phyloP scores from a whole-genome alignment of 495 filamentous ascomycete species.

The Lasiosphaeriaceae sp. region DNA sequence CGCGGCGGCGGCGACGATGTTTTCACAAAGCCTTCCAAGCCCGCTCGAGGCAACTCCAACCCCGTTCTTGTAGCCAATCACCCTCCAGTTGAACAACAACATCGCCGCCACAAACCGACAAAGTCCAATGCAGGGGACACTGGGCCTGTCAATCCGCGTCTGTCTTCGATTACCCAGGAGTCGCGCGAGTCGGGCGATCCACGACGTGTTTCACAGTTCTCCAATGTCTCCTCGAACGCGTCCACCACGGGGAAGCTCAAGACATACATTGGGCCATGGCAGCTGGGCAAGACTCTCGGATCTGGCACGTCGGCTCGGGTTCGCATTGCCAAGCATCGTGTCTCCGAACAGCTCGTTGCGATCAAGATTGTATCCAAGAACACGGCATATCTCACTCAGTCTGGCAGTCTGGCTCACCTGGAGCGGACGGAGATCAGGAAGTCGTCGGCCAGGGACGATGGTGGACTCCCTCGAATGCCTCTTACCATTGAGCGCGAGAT shows the following conservation, averaged over 20 bases:
- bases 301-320: conserved; percentile 83
- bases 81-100: conserved; percentile 3
- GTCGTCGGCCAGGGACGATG: conserved; percentile 38
- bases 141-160: conserved; percentile 3
- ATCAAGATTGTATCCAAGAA: conserved; percentile 90
- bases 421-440: conserved; percentile 46
- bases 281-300: conserved; percentile 80
- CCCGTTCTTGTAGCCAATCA: conserved; percentile 5
- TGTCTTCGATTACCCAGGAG: conserved; percentile 33
- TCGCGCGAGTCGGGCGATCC: conserved; percentile 39
- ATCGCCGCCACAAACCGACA: not conserved
- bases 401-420: conserved; percentile 72
- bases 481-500: conserved; percentile 87
- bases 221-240: conserved; percentile 59
- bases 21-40: conserved; percentile 16
- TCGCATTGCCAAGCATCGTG: conserved; percentile 70
- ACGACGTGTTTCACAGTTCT: conserved; percentile 70
- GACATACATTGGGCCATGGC: conserved; percentile 83
- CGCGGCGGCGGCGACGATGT: conserved; percentile 10
- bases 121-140: conserved; percentile 1
- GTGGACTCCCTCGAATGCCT: conserved; percentile 66
- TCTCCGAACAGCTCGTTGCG: conserved; percentile 72
- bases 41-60: conserved; percentile 10
- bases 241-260: conserved; percentile 54
- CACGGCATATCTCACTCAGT: conserved; percentile 64